Evolutionary conservation across 169 alveolate species (phyloP), one percentile per base, ranked within the genome.

Genomic region (Plasmodium fragile): DNA sequence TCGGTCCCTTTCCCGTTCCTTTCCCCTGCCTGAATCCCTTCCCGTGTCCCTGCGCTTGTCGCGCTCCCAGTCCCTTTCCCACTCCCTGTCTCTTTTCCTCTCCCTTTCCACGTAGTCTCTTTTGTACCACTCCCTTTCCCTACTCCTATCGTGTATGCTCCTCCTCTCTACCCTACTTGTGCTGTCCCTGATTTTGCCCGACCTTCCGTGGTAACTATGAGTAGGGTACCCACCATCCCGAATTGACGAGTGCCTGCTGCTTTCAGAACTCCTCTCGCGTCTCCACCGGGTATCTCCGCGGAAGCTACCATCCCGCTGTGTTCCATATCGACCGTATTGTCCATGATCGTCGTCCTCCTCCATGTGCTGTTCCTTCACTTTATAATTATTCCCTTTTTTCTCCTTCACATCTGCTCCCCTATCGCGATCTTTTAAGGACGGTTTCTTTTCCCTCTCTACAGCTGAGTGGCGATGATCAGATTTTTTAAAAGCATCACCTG

Each of bases 231-330:
- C 80, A 1, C 22, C 41, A 59, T 55, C 28, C 65, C 49, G 80
- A 2, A 10, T 77, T 2, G 34, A 30, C 18, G 84, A 73, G 13
- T 28, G 34, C 69, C 45, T 85, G 32, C 55, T 75, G 80, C 45
- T 85, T 49, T 75, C 82, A 13, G 11, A 32, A 13, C 79, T 83
- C n/a, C 32, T 28, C 77, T 65, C 92, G 11, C 81, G 49, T n/a
- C 75, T 65, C 70, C 32, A 55, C 2, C 81, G 39, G 4, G 13
- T 65, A 16, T 82, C 92, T 32, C 82, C 32, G 11, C 77, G 41
- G 36, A 25, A 36, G 59, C 65, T 79, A 55, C 73, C 82, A 43
- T 83, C 82, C 16, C 73, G 49, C 3, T 22, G 18, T 3, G 32
- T 28, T 43, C 18, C 52, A n/a, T 10, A 25, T 65, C 25, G 32